Evolutionary conservation across 805 yeast genomes (phyloP).

Genomic region (Nakazawaea holstii): DNA sequence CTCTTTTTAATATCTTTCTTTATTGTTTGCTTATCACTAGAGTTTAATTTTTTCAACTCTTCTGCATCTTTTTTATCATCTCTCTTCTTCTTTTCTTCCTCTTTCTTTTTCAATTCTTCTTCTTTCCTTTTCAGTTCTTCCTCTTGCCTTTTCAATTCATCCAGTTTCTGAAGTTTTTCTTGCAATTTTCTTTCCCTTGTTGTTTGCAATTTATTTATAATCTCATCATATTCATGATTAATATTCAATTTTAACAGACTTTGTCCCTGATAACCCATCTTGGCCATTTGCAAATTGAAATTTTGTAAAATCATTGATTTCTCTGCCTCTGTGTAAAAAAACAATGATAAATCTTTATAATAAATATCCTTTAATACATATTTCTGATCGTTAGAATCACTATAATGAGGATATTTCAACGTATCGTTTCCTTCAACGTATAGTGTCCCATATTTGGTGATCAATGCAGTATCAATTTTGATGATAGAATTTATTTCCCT

Average conservation of each 20-base stretch:
- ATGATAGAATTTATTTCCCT: constrained; percentile 19
- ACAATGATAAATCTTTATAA: constrained; percentile 20
- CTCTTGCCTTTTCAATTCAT: not conserved
- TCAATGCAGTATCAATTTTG: constrained; percentile 10
- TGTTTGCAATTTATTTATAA: not conserved
- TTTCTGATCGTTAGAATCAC: constrained; percentile 21
- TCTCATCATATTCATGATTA: not conserved
- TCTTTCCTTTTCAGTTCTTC: not conserved
- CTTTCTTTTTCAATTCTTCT: not conserved
- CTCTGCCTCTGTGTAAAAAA: not conserved
- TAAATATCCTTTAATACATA: constrained; percentile 30
- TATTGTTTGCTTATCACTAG: not conserved
- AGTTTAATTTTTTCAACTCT: not conserved
- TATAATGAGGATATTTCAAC: constrained; percentile 20
- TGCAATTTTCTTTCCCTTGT: not conserved
- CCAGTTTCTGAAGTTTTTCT: not conserved
- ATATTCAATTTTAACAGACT: too few relatives aligned
- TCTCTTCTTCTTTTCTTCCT: not conserved
- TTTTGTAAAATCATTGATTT: not conserved
- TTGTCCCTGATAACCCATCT: constrained; percentile 1
- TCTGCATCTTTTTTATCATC: not conserved
- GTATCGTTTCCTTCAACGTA: constrained; percentile 20
- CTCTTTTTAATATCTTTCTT: not conserved
- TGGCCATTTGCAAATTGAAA: not conserved
- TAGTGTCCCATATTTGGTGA: constrained; percentile 26